These are phyloP conservation scores for Leishmania major DNA, from an alignment of 208 protist species.

Conservation along the genomic window DNA sequence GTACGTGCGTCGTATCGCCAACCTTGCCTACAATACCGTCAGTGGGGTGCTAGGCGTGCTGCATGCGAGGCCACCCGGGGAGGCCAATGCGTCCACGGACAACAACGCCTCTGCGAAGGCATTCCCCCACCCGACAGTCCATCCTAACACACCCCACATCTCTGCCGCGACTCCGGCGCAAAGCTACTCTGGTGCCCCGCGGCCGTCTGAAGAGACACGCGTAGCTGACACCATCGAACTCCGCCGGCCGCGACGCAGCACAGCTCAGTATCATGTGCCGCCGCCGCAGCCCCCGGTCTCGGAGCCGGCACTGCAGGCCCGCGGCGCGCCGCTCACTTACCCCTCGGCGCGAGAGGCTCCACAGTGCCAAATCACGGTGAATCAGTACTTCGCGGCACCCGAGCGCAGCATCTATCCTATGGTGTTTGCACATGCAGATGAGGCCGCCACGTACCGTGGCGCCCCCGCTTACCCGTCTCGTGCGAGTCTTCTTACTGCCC, in stretches of 20 bases:
- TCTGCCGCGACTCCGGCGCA: background rate
- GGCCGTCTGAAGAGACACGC: background rate
- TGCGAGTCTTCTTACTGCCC: constrained; percentile 13
- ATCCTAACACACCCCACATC: constrained; percentile 21
- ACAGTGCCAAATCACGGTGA: constrained; percentile 29
- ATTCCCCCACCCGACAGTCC: constrained; percentile 5
- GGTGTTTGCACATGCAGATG: background rate
- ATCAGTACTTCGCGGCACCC: constrained; percentile 31
- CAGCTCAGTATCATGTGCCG: background rate
- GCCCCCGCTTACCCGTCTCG: constrained; percentile 5
- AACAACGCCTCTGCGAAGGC: background rate
- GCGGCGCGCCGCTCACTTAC: background rate
- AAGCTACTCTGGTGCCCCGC: background rate
- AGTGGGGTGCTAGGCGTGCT: constrained; percentile 23
- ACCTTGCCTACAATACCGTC: constrained; percentile 23
- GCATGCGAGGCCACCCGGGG: background rate
- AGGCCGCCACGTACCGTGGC: background rate
- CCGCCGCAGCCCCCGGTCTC: background rate
- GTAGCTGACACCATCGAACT: constrained; percentile 15
- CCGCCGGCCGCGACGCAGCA: constrained; percentile 9
- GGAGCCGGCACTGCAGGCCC: constrained; percentile 3
- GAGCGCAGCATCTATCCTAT: constrained; percentile 15
- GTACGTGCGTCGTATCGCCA: constrained; percentile 20
- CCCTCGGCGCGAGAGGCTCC: constrained; percentile 11
- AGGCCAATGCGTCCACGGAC: background rate